These are phyloP conservation scores for Lentinula edodes DNA, from an alignment of 768 basidiomycete species.

Conservation along the genomic window DNA sequence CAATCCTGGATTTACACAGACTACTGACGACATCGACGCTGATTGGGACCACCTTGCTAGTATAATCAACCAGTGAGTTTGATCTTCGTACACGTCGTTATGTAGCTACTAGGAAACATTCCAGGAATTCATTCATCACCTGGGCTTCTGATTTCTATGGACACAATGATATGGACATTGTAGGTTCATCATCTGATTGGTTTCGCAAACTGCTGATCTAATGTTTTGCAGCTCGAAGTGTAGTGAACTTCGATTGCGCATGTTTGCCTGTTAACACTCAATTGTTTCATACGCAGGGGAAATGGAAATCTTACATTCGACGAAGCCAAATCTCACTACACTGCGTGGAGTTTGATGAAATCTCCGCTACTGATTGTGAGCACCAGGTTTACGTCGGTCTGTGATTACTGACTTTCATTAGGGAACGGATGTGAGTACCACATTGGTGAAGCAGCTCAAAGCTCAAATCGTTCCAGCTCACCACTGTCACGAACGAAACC, in stretches of 20 bases:
- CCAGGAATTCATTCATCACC: slow-evolving; percentile 59
- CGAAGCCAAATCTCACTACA: slow-evolving; percentile 66
- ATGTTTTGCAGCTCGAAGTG: slow-evolving; percentile 44
- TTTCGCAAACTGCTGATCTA: neutral
- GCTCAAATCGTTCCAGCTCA: slow-evolving; percentile 30
- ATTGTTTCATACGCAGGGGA: slow-evolving; percentile 34
- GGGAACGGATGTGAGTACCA: slow-evolving; percentile 27
- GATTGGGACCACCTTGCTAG: slow-evolving; percentile 44
- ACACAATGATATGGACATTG: slow-evolving; percentile 66
- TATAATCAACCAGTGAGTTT: slow-evolving; percentile 50
- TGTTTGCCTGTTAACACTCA: neutral
- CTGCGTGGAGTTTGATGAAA: slow-evolving; percentile 69
- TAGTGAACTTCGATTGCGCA: slow-evolving; percentile 14
- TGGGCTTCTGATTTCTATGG: slow-evolving; percentile 64
- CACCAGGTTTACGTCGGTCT: neutral
- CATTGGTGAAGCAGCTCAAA: too few species aligned
- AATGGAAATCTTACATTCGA: slow-evolving; percentile 58
- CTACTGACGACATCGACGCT: slow-evolving; percentile 42
- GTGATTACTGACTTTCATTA: slow-evolving; percentile 8
- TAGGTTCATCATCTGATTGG: slow-evolving; percentile 17
- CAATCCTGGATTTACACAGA: slow-evolving; percentile 23
- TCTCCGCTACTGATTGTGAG: slow-evolving; percentile 54
- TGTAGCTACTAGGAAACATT: neutral
- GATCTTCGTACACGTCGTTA: neutral
- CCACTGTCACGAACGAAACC: slow-evolving; percentile 39